phyloP scores from a whole-genome alignment of 192 early-diverging fungal genomes.

The Lunasporangiospora selenospora region DNA sequence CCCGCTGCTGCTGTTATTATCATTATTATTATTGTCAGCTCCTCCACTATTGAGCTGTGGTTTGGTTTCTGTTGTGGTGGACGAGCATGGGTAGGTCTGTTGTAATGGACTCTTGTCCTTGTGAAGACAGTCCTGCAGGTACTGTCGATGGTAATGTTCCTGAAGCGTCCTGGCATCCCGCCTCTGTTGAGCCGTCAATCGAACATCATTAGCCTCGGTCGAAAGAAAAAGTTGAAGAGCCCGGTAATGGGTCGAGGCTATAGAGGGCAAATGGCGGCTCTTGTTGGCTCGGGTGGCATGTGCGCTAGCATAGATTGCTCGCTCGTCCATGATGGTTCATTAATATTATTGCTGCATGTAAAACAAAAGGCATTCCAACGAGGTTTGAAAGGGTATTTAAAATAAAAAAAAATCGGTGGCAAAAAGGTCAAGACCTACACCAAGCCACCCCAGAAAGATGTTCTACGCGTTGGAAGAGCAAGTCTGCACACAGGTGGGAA shows the following conservation, averaged over 20 bases:
- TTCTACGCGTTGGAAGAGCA: too few relatives aligned
- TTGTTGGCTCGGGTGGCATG: constrained; percentile 18
- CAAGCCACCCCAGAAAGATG: too few relatives aligned
- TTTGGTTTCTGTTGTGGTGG: neutral
- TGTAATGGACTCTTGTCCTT: neutral
- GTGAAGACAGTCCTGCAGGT: constrained; percentile 15
- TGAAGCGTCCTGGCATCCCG: constrained; percentile 31
- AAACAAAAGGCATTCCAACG: too few relatives aligned
- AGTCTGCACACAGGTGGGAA: neutral
- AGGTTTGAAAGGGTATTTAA: too few relatives aligned
- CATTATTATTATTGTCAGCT: too few relatives aligned
- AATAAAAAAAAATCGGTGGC: constrained; percentile 2
- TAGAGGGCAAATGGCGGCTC: constrained; percentile 18
- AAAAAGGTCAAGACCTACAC: too few relatives aligned
- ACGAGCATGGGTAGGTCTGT: neutral
- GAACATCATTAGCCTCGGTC: constrained; percentile 29
- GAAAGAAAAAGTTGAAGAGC: constrained; percentile 29
- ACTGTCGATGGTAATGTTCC: constrained; percentile 25
- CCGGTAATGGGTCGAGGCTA: constrained; percentile 28
- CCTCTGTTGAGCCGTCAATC: constrained; percentile 21
- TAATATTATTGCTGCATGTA: too few relatives aligned
- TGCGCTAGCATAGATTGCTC: constrained; percentile 11
- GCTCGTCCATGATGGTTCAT: constrained; percentile 19
- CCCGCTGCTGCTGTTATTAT: neutral
- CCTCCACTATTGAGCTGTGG: too few relatives aligned